Conservation (phyloP, 139 green algal species). For the Volvox reticuliferus region DNA sequence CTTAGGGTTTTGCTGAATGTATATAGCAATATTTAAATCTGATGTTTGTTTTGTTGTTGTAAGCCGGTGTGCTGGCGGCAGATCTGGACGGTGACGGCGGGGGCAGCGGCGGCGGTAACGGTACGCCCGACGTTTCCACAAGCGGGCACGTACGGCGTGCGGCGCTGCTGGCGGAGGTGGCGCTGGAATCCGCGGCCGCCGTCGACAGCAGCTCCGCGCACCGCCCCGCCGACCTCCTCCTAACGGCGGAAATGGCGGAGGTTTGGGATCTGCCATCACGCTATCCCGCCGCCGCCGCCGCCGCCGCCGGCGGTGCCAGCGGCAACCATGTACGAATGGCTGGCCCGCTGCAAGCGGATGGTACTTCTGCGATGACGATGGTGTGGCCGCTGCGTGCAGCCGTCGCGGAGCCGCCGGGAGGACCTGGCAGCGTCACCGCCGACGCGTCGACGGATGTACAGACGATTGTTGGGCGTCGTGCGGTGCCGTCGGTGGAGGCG, state of each 20-base stretch:
- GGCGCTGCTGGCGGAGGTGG: slow-evolving; percentile 49
- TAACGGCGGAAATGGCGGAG: background rate
- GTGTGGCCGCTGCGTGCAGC: background rate
- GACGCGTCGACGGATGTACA: background rate
- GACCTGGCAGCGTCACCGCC: background rate
- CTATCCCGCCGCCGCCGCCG: background rate
- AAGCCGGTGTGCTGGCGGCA: slow-evolving; percentile 3
- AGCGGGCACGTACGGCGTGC: slow-evolving; percentile 10
- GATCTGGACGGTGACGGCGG: background rate
- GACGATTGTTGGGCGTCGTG: background rate
- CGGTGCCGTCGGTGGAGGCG: background rate
- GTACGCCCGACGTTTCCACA: background rate
- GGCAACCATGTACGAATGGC: background rate
- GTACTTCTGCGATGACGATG: background rate
- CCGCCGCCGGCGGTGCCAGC: background rate
- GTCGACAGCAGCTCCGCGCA: slow-evolving; percentile 24
- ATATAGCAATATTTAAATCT: too few relatives aligned
- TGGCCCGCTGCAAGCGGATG: background rate
- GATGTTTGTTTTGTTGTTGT: too few relatives aligned
- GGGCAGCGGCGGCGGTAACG: background rate
- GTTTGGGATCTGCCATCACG: slow-evolving; percentile 16
- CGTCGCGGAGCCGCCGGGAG: background rate
- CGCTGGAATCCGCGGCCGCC: slow-evolving; percentile 17
- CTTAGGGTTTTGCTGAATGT: too few relatives aligned
- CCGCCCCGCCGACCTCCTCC: background rate